A percentile compares a stretch with the other conserved stretches of the same genome.
phyloP scores from a whole-genome alignment of 2,329 filamentous ascomycete species.

The Pseudocercospora fuligena region DNA sequence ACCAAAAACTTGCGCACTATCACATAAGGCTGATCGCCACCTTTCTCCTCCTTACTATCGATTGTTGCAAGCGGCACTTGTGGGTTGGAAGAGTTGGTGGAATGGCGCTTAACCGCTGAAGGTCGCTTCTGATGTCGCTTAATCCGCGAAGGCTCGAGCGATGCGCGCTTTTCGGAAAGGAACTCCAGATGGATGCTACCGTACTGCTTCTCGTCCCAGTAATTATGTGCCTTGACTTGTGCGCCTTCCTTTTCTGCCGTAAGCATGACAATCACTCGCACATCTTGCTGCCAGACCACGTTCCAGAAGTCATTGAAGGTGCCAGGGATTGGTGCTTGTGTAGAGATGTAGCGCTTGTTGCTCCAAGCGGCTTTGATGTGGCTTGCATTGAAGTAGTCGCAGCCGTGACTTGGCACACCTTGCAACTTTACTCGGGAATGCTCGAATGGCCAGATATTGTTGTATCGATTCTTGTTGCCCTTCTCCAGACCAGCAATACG shows the following conservation, averaged over 20 bases:
- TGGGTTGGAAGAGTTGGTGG: slow-evolving; percentile 43
- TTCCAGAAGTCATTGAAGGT: slow-evolving; percentile 99
- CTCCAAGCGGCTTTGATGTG: slow-evolving; percentile 79
- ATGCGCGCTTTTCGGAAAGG: slow-evolving; percentile 81
- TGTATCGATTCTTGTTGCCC: slow-evolving; percentile 94
- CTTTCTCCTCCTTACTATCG: slow-evolving; percentile 32
- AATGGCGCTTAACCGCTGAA: slow-evolving; percentile 42
- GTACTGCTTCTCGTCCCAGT: slow-evolving; percentile 82
- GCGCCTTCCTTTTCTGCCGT: slow-evolving; percentile 93
- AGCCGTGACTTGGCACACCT: slow-evolving; percentile 67
- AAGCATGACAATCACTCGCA: slow-evolving; percentile 93
- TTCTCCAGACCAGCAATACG: slow-evolving; percentile 93
- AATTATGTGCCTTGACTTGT: slow-evolving; percentile 91
- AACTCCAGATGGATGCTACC: slow-evolving; percentile 75
- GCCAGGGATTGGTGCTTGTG: slow-evolving; percentile 87
- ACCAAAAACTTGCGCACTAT: slow-evolving; percentile 86
- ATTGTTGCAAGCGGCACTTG: slow-evolving; percentile 35
- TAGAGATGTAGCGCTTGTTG: slow-evolving; percentile 93
- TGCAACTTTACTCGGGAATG: slow-evolving; percentile 85
- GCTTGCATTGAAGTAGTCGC: slow-evolving; percentile 96
- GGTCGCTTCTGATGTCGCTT: slow-evolving; percentile 46
- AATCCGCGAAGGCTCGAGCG: slow-evolving; percentile 68
- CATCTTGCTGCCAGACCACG: slow-evolving; percentile 94
- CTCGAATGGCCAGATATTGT: slow-evolving; percentile 96
- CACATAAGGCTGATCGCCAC: slow-evolving; percentile 70